Base-by-base conservation (phyloP, 768 basidiomycete species). In the Termitomyces eurrhizus region DNA sequence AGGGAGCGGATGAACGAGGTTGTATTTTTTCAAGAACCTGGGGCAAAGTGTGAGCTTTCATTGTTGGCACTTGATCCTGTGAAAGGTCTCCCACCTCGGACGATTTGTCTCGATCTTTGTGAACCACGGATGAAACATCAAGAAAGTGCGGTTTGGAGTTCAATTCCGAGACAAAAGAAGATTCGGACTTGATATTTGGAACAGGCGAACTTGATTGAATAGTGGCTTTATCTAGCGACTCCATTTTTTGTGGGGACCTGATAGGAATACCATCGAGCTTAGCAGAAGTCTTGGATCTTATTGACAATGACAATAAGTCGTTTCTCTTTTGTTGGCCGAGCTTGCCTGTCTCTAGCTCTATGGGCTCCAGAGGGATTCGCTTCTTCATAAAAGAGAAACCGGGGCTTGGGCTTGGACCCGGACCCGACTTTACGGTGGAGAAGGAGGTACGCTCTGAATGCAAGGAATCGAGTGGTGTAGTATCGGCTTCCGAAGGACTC, bases 251-350 rank as follows among this genome's bases (percentile, higher is more conserved):
- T 21, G 76, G 73, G 18, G 80, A 73, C 26, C 73, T 73, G 5
- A 81, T 73, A 14, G 83, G 82, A 56, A 84, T 81, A 35, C 76
- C 73, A 56, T 81, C 82, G 8, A 71, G 60, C 45, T 59, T 68
- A 6, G 35, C 11, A 41, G 64, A 53, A 16, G 36, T 52, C 24
- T 68, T 62, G 55, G 74, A 65, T 50, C 70, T 59, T 62, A 65
- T 62, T 21, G 73, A 73, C 2, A 76, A 66, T 4, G 74, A 66
- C 14, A 14, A 21, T 67, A 67, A 4, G 64, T 62, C 63, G 39
- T 56, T 60, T 52, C 59, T 63, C 13, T 52, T 33, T 3, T 46
- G 36, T 37, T 46, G 18, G 41, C 59, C 59, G 2, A 69, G 69
- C 7, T 35, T 53, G 16, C 71, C 71, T 29, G 64, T 60, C 42